Percentiles rank a stretch among this genome's conserved stretches.
phyloP scores from a whole-genome alignment of 1,139 yeast species.

The Taiozyma onychis region DNA sequence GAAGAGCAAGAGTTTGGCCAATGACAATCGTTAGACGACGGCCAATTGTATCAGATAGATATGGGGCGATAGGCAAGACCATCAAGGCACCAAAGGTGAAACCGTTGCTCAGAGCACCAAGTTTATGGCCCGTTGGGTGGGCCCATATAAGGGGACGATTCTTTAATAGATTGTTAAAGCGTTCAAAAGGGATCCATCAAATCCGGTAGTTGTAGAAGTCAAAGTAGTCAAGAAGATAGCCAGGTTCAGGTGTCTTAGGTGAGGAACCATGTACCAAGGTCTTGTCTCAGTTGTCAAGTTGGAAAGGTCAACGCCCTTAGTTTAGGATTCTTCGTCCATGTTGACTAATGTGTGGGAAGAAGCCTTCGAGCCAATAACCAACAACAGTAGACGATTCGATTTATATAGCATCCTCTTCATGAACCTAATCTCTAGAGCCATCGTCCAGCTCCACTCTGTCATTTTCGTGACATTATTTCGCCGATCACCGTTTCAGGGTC shows the following conservation, averaged over 20 bases:
- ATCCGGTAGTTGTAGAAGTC: constrained; percentile 42
- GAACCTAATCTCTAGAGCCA: too few species aligned
- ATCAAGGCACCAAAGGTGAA: constrained; percentile 39
- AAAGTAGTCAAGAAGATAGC: constrained; percentile 35
- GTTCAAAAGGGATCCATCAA: constrained; percentile 47
- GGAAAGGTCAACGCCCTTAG: too few species aligned
- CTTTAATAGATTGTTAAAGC: constrained; percentile 39
- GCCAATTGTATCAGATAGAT: constrained; percentile 39
- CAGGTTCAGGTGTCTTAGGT: constrained; percentile 32
- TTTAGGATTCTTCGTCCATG: too few species aligned
- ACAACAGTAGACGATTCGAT: too few species aligned
- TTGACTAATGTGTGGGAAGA: too few species aligned
- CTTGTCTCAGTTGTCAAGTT: constrained; percentile 3
- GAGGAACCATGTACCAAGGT: constrained; percentile 31
- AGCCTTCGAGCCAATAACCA: too few species aligned
- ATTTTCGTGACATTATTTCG: too few species aligned
- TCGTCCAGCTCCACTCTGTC: too few species aligned
- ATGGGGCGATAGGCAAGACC: constrained; percentile 24
- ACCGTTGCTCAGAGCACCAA: constrained; percentile 45
- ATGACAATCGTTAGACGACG: constrained; percentile 33
- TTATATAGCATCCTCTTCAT: too few species aligned
- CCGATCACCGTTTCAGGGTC: too few species aligned
- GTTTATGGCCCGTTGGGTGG: constrained; percentile 34
- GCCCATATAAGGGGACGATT: constrained; percentile 35
- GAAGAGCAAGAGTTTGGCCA: constrained; percentile 33